Base-by-base conservation (phyloP, 2,329 filamentous ascomycete genomes). In the Saccharata proteae region DNA sequence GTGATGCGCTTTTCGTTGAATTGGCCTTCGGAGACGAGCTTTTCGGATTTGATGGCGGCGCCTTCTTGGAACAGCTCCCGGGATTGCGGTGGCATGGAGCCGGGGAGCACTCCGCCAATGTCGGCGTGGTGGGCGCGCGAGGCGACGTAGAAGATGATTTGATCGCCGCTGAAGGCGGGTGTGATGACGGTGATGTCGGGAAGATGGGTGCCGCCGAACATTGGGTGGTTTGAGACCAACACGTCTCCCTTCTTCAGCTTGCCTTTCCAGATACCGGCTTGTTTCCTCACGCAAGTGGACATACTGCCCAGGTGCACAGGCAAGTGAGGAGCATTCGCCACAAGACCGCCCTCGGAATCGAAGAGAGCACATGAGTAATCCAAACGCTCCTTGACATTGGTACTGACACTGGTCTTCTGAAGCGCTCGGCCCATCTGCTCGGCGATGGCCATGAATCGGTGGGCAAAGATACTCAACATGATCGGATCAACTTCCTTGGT, bases 361-460 rank as follows among this genome's bases (percentile, higher is more conserved):
- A 88, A 88, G 1, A 88, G 65, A 16, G 82, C 82, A 41, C 82
- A 90, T 3, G 79, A 85, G 46, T 84, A 90, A 47, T 90, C 82
- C 1, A 88, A 66, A 4, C 81, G 72, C 47, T 88, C 82, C 49
- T 88, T 80, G 48, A 86, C 79, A 44, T 85, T 86, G 1, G 77
- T 83, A 45, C 72, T 80, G 34, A 85, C 77, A 48, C 76, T 80
- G 0, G 80, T 85, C 59, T 85, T 86, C 46, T 85, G 80, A 11
- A 86, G 57, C 9, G 78, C 76, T 33, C 78, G 63, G 1, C 81
- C 80, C 81, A 88, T 86, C 47, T 86, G 80, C 54, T 88, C 81
- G 2, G 81, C 81, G 43, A 86, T 84, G 5, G 77, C 76, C 80
- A 86, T 88, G 55, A 88, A 88, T 6, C 81, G 69, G 49, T 86